Conservation (phyloP, 176 grass and related monocot species). For the Coix lacrymajobi region DNA sequence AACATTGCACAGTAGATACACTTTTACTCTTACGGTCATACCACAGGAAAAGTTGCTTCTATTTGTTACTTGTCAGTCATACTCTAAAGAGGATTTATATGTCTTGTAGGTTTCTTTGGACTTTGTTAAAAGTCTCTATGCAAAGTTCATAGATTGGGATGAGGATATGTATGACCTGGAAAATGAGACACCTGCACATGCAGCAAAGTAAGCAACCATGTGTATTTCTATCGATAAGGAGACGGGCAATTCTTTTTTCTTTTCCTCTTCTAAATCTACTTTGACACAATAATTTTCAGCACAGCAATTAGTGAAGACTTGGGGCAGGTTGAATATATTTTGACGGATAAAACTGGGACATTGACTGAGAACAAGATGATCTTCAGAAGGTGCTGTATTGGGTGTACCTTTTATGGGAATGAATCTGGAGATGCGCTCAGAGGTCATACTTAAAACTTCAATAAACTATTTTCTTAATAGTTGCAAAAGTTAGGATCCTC, state of each 20-base stretch:
- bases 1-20: background rate
- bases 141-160: constrained; percentile 99
- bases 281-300: constrained; percentile 58
- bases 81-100: constrained; percentile 5
- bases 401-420: constrained; percentile 67
- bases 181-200: constrained; percentile 83
- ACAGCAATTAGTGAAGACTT: constrained; percentile 99
- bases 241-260: background rate
- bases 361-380: constrained; percentile 97
- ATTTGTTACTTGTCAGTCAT: background rate
- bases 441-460: constrained; percentile 43
- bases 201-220: constrained; percentile 65
- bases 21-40: background rate
- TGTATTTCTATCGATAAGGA: background rate
- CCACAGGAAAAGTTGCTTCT: background rate
- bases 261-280: constrained; percentile 14
- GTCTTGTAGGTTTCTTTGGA: constrained; percentile 87
- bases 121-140: constrained; percentile 91
- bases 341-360: constrained; percentile 98
- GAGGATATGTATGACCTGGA: constrained; percentile 94
- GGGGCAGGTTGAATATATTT: constrained; percentile 97
- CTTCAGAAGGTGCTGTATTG: constrained; percentile 91
- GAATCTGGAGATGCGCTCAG: constrained; percentile 93
- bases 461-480: constrained; percentile 20
- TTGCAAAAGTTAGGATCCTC: background rate